Evolutionary conservation across 331 rosid species (phyloP).

Genomic region (Malus hybrid): DNA sequence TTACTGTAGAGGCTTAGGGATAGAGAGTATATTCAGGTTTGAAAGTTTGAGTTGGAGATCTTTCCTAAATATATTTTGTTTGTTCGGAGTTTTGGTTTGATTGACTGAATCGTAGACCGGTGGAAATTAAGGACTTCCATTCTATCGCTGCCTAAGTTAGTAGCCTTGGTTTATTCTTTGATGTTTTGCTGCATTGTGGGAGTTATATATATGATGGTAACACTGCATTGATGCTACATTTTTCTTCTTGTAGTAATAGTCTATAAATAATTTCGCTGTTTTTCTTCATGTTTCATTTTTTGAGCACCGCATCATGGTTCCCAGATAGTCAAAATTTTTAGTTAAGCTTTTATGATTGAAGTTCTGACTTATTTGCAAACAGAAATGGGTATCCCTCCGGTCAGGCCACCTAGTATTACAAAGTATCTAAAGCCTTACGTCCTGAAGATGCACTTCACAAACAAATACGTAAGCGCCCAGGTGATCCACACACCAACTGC

Average conservation of each 20-base stretch:
- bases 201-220: background rate
- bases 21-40: background rate
- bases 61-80: background rate
- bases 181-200: background rate
- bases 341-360: background rate
- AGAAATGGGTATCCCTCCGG: constrained; percentile 71
- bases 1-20: background rate
- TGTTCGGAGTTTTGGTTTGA: background rate
- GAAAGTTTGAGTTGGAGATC: background rate
- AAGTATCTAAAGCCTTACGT: constrained; percentile 73
- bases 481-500: constrained; percentile 76
- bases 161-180: background rate
- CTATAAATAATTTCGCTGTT: background rate
- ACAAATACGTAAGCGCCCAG: constrained; percentile 66
- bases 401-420: constrained; percentile 46
- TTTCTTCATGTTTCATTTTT: background rate
- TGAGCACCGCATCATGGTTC: background rate
- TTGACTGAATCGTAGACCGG: background rate
- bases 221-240: background rate
- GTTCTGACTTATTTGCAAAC: constrained; percentile 6
- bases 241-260: background rate
- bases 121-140: background rate
- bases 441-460: constrained; percentile 76
- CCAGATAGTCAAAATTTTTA: background rate
- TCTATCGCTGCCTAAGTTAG: background rate